Percentiles rank a stretch among this genome's conserved stretches.
phyloP scores from a whole-genome alignment of 768 basidiomycete genomes.

The Trichaptum fuscoviolaceum region DNA sequence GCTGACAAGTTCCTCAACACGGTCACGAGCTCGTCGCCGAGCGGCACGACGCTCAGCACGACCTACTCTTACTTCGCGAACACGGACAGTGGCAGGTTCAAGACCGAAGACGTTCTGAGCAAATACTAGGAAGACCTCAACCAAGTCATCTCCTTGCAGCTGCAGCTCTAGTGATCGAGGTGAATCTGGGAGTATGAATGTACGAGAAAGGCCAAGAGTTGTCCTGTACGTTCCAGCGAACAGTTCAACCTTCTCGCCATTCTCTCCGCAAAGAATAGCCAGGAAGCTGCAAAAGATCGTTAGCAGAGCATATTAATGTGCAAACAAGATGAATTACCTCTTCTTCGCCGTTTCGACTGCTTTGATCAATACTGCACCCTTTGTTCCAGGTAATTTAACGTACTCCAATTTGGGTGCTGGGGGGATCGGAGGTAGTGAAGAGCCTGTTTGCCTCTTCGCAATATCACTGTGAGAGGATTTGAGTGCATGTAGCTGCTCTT shows the following conservation, averaged over 20 bases:
- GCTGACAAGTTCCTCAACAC: slow-evolving; percentile 42
- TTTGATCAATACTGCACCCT: slow-evolving; percentile 76
- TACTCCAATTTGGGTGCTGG: slow-evolving; percentile 86
- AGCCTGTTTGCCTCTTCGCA: slow-evolving; percentile 26
- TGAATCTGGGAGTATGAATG: slow-evolving; percentile 89
- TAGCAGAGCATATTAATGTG: background rate
- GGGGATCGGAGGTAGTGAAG: slow-evolving; percentile 38
- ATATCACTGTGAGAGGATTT: slow-evolving; percentile 39
- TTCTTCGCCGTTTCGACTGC: slow-evolving; percentile 88
- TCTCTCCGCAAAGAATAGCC: slow-evolving; percentile 88
- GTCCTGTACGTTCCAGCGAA: slow-evolving; percentile 89
- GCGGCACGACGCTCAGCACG: slow-evolving; percentile 84
- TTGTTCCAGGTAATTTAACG: slow-evolving; percentile 88
- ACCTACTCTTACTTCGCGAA: slow-evolving; percentile 90
- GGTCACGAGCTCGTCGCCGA: slow-evolving; percentile 70
- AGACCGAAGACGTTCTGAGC: slow-evolving; percentile 89
- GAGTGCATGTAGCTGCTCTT: slow-evolving; percentile 40
- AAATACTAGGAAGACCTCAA: slow-evolving; percentile 89
- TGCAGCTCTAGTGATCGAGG: slow-evolving; percentile 83
- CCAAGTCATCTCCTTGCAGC: slow-evolving; percentile 87
- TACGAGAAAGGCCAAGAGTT: slow-evolving; percentile 86
- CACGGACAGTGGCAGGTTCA: slow-evolving; percentile 88
- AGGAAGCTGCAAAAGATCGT: slow-evolving; percentile 55
- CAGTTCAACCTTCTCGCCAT: slow-evolving; percentile 88
- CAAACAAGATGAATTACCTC: slow-evolving; percentile 43